Conservation (phyloP, 257 asterid species). For the Solanum pinnatisectum region DNA sequence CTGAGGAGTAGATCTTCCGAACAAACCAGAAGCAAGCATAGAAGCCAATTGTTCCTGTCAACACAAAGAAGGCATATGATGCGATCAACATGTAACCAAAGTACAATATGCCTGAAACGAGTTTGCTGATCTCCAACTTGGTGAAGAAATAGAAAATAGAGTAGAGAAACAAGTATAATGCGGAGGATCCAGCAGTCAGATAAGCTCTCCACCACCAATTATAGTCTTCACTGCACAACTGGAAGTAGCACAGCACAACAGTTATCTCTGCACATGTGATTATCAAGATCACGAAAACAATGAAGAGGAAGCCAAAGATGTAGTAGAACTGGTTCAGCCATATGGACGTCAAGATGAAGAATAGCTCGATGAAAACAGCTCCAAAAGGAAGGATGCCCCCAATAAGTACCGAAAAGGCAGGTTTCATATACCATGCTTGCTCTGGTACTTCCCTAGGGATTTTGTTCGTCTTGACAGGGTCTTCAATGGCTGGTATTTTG, state of each 20-base stretch:
- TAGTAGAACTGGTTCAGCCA: constrained; percentile 94
- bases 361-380: constrained; percentile 83
- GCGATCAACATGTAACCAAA: constrained; percentile 85
- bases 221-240: constrained; percentile 85
- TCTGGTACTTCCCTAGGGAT: constrained; percentile 84
- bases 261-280: constrained; percentile 81
- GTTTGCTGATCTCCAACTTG: constrained; percentile 73
- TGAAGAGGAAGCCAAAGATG: constrained; percentile 86
- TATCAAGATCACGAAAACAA: constrained; percentile 66
- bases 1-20: constrained; percentile 78
- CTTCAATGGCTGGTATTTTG: constrained; percentile 62
- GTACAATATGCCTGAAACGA: constrained; percentile 77
- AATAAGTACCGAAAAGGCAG: constrained; percentile 60
- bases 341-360: constrained; percentile 85
- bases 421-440: constrained; percentile 91
- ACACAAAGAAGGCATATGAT: constrained; percentile 72
- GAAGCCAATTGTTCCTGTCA: constrained; percentile 88
- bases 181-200: constrained; percentile 82
- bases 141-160: constrained; percentile 89
- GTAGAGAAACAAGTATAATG: constrained; percentile 75
- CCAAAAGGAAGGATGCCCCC: constrained; percentile 94
- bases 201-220: constrained; percentile 99
- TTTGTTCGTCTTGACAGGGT: constrained; percentile 80
- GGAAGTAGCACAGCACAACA: constrained; percentile 86
- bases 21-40: constrained; percentile 89